These are phyloP conservation scores for Chamaecyparis obtusa DNA, from an alignment of 75 land plant genomes.

Conservation along the genomic window DNA sequence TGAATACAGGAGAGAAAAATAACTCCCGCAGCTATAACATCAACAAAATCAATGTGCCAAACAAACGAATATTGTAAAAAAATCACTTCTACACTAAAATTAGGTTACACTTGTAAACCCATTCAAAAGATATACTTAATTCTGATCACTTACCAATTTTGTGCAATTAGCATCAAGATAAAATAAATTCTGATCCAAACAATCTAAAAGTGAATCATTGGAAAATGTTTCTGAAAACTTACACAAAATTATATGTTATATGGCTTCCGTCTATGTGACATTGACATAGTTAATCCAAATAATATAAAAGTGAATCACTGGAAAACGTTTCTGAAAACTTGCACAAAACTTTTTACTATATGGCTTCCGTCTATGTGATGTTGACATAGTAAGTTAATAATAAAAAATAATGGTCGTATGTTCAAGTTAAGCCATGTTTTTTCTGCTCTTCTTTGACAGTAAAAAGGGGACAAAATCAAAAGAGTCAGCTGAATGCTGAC, in stretches of 20 bases:
- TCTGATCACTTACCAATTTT: not conserved
- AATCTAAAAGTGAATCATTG: not conserved
- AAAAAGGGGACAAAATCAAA: not conserved
- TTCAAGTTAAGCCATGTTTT: not conserved
- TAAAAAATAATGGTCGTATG: not conserved
- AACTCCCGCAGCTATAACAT: too few species aligned
- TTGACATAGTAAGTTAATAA: not conserved
- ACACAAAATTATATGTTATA: too few species aligned
- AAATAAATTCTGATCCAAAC: not conserved
- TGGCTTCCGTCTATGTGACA: not conserved
- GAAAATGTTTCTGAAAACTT: not conserved
- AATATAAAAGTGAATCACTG: not conserved
- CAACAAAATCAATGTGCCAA: not conserved
- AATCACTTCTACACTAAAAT: not conserved
- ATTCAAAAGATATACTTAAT: not conserved
- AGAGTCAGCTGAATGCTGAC: not conserved
- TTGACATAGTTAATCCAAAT: not conserved
- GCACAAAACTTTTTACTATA: too few species aligned
- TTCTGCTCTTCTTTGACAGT: not conserved
- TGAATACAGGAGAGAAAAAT: too few species aligned
- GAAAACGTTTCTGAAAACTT: not conserved
- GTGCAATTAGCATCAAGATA: not conserved
- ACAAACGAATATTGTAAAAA: not conserved
- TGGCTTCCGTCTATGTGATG: too few species aligned
- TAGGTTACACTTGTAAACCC: not conserved